Evolutionary conservation across 2,329 filamentous ascomycete genomes (phyloP).

Genomic region (Bipolaris bicolor): DNA sequence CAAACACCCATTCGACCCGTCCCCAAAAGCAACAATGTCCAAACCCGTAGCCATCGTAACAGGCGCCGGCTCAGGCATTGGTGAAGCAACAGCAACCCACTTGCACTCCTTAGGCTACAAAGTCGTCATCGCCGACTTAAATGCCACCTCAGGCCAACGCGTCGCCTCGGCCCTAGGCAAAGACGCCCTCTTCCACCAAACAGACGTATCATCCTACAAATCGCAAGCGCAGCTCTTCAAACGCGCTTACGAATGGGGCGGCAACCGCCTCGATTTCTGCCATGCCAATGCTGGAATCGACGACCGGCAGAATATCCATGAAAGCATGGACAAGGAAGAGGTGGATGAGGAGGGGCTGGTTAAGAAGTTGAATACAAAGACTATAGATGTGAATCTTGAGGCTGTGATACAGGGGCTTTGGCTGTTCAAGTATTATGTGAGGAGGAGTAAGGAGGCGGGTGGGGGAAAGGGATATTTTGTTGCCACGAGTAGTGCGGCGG

Average conservation of each 20-base stretch:
- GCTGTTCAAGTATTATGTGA: slow-evolving; percentile 52
- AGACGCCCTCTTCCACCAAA: slow-evolving; percentile 45
- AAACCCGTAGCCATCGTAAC: slow-evolving; percentile 54
- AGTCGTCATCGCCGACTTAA: slow-evolving; percentile 55
- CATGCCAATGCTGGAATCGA: slow-evolving; percentile 55
- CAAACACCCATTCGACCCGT: neutral
- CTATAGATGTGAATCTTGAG: slow-evolving; percentile 50
- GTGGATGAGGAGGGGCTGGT: slow-evolving; percentile 46
- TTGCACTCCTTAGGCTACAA: slow-evolving; percentile 48
- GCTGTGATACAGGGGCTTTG: slow-evolving; percentile 52
- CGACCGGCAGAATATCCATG: slow-evolving; percentile 49
- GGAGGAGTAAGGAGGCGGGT: slow-evolving; percentile 44
- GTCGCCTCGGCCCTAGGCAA: slow-evolving; percentile 39
- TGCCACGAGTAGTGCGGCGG: slow-evolving; percentile 48
- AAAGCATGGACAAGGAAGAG: slow-evolving; percentile 34
- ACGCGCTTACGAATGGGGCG: slow-evolving; percentile 51
- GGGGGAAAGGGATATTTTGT: slow-evolving; percentile 49
- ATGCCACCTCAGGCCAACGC: slow-evolving; percentile 34
- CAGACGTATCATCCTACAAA: slow-evolving; percentile 50
- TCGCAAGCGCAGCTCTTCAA: slow-evolving; percentile 50
- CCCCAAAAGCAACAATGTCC: slow-evolving; percentile 31
- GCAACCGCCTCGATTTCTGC: slow-evolving; percentile 51
- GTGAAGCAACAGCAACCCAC: slow-evolving; percentile 52
- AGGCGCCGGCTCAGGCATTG: slow-evolving; percentile 54
- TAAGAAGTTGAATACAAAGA: slow-evolving; percentile 47